Percentiles rank a stretch among this genome's conserved stretches.
Conservation (phyloP, 805 yeast genomes). For the Blastobotrys muscicola region DNA sequence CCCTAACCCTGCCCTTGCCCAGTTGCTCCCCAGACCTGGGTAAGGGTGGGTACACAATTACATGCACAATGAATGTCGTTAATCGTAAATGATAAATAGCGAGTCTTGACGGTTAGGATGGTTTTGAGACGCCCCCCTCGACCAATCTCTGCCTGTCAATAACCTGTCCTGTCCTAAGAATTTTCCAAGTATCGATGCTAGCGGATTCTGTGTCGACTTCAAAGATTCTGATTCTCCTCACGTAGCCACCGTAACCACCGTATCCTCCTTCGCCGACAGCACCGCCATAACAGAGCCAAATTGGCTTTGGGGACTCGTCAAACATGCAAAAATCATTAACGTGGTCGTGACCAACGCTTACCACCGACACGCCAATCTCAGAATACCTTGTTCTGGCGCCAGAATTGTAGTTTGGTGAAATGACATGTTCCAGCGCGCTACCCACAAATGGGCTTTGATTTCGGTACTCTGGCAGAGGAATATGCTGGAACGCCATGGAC, state of each 20-base stretch:
- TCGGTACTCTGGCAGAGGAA: constrained; percentile 81
- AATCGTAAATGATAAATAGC: background rate
- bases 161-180: constrained; percentile 49
- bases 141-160: constrained; percentile 48
- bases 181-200: constrained; percentile 58
- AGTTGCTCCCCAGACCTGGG: too few relatives aligned
- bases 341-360: constrained; percentile 90
- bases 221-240: constrained; percentile 68
- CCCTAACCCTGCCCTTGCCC: too few relatives aligned
- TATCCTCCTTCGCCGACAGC: constrained; percentile 93
- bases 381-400: constrained; percentile 53
- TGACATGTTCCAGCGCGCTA: constrained; percentile 54
- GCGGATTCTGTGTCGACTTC: constrained; percentile 43
- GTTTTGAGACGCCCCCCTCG: constrained; percentile 32
- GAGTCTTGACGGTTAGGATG: too few relatives aligned
- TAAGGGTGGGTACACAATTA: background rate
- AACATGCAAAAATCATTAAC: constrained; percentile 82
- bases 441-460: constrained; percentile 49
- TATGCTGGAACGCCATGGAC: constrained; percentile 89
- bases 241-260: constrained; percentile 82
- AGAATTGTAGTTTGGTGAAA: constrained; percentile 66
- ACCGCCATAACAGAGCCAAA: constrained; percentile 94
- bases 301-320: constrained; percentile 31
- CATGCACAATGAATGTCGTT: background rate
- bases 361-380: constrained; percentile 61